These are phyloP conservation scores for Trichocladium antarcticum DNA, from an alignment of 495 filamentous ascomycete species.

Conservation along the genomic window DNA sequence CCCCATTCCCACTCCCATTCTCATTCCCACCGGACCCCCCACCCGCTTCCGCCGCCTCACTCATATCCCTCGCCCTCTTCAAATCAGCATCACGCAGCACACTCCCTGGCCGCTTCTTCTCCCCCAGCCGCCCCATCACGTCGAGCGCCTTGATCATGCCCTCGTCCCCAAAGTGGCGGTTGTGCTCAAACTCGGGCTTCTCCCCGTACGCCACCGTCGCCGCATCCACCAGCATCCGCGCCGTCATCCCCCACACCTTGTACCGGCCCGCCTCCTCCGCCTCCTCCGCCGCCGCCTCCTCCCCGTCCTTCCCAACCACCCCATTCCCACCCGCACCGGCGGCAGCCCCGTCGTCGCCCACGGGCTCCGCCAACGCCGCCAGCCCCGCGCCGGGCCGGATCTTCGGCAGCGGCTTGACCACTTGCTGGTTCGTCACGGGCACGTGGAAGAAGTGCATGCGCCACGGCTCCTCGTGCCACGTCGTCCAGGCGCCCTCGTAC, in stretches of 20 bases:
- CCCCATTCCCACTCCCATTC: too few species aligned
- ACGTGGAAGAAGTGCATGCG: slow-evolving; percentile 86
- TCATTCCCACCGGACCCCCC: slow-evolving; percentile 9
- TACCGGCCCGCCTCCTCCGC: slow-evolving; percentile 41
- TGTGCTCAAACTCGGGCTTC: slow-evolving; percentile 76
- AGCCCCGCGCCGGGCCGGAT: slow-evolving; percentile 16
- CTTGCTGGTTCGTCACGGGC: slow-evolving; percentile 50
- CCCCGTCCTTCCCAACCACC: too few species aligned
- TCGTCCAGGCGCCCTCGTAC: slow-evolving; percentile 58
- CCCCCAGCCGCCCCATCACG: slow-evolving; percentile 48
- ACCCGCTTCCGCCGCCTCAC: slow-evolving; percentile 31
- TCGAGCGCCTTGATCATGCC: slow-evolving; percentile 53
- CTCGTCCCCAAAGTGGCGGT: slow-evolving; percentile 72
- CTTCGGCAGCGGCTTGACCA: slow-evolving; percentile 40
- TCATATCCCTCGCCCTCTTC: slow-evolving; percentile 40
- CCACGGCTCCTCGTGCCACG: slow-evolving; percentile 53
- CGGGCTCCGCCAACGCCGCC: slow-evolving; percentile 22
- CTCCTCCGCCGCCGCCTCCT: slow-evolving; percentile 5
- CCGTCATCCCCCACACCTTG: slow-evolving; percentile 87
- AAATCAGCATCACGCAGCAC: slow-evolving; percentile 49
- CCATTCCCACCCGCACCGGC: too few species aligned
- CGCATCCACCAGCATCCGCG: slow-evolving; percentile 73
- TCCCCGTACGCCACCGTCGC: slow-evolving; percentile 70
- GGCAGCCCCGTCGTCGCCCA: too few species aligned
- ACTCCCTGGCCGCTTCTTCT: slow-evolving; percentile 42